Evolutionary conservation across 352 stramenopile species (phyloP), one percentile per base, ranked within the genome.

Genomic region (Phytophthora pluvialis): DNA sequence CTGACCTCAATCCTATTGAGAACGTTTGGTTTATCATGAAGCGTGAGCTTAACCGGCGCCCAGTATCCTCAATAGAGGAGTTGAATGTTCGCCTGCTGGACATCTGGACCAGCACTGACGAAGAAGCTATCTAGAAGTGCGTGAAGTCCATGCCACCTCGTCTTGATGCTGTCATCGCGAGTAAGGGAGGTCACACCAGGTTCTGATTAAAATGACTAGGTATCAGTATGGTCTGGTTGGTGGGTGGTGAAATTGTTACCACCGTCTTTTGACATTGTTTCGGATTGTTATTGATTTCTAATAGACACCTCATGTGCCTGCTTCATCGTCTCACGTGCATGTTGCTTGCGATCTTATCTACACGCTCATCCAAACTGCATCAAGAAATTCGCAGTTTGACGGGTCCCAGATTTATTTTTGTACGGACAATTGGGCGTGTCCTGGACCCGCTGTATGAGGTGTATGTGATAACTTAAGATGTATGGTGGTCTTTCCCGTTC

Each of bases 1-100:
- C 36, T 18, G 38, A 66, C 21, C 38, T 66, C 5, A 57, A 66
- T 26, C 58, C 40, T 0, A 66, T 59, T 26, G 47, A 66, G 44
- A 66, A 53, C 32, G 16, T 66, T 2, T 59, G 29, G 31, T 9
- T 8, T 2, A 42, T 53, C 2, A 54, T 48, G 47, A 66, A 66
- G 5, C 8, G 32, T 5, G 16, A 60, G 18, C 40, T 60, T 4
- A 50, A 51, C 15, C n/a, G 12, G 3, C 5, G 10, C 1, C 42
- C 40, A 29, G 42, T 13, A 26, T 31, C 11, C 12, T 38, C 53
- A 31, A 33, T 52, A 9, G 53, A 61, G 1, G 32, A 61, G 2
- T 12, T 61, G 16, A 61, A 61, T 7, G 3, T 8, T 13, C 12
- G 9, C 10, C 2, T 43, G 13, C 0, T 53, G 4, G 8, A 40